A percentile compares a stretch with the other conserved stretches of the same genome.
phyloP scores from a whole-genome alignment of 169 alveolate species.

The Cryptosporidium canis region DNA sequence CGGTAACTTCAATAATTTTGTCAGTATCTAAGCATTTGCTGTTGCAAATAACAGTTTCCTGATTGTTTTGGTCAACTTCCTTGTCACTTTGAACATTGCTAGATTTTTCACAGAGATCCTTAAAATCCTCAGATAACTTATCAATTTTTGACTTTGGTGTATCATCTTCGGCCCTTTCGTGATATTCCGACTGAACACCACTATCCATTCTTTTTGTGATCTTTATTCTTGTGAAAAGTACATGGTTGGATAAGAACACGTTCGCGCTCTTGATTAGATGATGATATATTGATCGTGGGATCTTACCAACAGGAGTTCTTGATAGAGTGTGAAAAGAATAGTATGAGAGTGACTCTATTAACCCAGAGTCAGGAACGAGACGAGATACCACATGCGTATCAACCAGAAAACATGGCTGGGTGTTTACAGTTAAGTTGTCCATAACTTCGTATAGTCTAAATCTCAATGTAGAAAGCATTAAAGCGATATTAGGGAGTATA shows the following conservation, averaged over 20 bases:
- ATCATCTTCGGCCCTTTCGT: background rate
- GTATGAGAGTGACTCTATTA: background rate
- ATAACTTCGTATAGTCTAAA: constrained; percentile 43
- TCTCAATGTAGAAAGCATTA: constrained; percentile 61
- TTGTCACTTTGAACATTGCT: background rate
- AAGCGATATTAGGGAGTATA: constrained; percentile 55
- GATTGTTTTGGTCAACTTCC: background rate
- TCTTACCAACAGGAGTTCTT: constrained; percentile 54
- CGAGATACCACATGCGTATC: constrained; percentile 70
- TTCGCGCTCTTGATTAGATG: constrained; percentile 12
- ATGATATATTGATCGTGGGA: constrained; percentile 12
- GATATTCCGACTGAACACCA: background rate
- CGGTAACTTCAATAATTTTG: constrained; percentile 51
- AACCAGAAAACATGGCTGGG: constrained; percentile 41
- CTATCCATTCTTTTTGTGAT: background rate
- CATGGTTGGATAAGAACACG: background rate
- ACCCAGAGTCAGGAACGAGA: constrained; percentile 15
- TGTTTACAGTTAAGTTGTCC: constrained; percentile 17
- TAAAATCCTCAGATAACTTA: background rate
- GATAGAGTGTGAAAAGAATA: constrained; percentile 56
- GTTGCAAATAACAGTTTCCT: background rate
- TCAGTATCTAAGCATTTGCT: constrained; percentile 35
- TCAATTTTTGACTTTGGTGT: background rate
- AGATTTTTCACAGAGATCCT: background rate
- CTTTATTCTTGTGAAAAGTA: constrained; percentile 13